Percentiles rank a stretch among this genome's conserved stretches.
Conservation (phyloP, 169 alveolate genomes). For the Plasmodium ovale region DNA sequence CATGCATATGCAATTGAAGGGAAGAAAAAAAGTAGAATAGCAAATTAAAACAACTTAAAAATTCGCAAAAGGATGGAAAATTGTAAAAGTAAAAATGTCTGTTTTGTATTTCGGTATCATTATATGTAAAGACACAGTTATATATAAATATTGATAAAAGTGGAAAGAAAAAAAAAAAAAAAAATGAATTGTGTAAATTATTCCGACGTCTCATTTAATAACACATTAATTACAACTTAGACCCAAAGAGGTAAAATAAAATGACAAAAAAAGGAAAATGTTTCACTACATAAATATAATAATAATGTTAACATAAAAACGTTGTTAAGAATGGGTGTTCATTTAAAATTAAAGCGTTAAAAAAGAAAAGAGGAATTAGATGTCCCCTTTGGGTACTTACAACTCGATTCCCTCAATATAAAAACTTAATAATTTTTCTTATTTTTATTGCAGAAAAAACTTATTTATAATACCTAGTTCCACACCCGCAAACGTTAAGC, state of each 20-base stretch:
- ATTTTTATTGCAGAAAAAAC: neutral
- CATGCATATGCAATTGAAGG: no score
- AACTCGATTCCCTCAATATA: neutral
- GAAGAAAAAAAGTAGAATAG: no score
- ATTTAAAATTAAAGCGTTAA: constrained; percentile 7
- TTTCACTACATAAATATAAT: neutral
- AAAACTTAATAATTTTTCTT: neutral
- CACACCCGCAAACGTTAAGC: constrained; percentile 73
- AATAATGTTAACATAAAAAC: neutral
- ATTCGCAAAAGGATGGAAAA: no score
- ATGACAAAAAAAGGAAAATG: neutral
- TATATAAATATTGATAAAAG: neutral
- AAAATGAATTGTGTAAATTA: neutral
- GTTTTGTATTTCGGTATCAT: no score
- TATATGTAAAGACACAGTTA: neutral
- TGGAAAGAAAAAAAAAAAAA: neutral
- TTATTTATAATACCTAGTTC: constrained; percentile 71
- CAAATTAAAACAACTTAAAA: no score
- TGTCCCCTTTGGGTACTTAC: neutral
- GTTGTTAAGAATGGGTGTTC: neutral
- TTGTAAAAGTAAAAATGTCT: no score
- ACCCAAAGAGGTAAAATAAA: neutral
- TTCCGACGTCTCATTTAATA: neutral
- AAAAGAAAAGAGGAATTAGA: neutral
- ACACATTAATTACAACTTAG: neutral